Base-by-base conservation (phyloP, 805 yeast species). In the Tetrapisispora taiwanensis region DNA sequence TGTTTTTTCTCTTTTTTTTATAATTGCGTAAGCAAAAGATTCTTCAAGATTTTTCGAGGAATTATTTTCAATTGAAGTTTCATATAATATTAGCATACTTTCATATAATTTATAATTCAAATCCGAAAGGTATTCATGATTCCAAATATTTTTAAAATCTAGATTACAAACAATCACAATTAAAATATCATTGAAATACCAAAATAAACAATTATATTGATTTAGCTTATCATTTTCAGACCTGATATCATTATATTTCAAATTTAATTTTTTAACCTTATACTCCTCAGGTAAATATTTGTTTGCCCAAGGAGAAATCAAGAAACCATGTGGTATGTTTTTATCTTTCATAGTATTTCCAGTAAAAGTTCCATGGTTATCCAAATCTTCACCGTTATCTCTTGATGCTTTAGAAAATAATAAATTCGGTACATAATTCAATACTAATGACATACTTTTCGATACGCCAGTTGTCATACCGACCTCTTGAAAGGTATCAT, bases 401-500 rank as follows among this genome's bases (percentile, higher is more conserved):
- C 26, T 30, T 7, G 44, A n/a, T 12, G 30, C 28, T 8, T 24
- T 30, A 14, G 39, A 17, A 27, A 31, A 36, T 10, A 46, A 24
- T 52, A 56, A 54, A 17, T 33, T 48, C 3, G 67, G 65, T 7
- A 61, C 46, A 45, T 58, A 59, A 39, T 52, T 53, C 36, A 54
- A 53, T 12, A 61, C 45, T 20, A 57, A 43, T 1, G 64, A 59
- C 36, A 61, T 48, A 44, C 64, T 61, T 30, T 46, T 52, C 4
- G 63, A 51, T 4, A 62, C 53, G 1, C 67, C 67, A 0, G 65
- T 56, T 32, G 63, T 60, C 3, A 47, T 41, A 12, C 67, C 63
- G 17, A 62, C 58, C 40, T 62, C 67, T 37, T 60, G 64, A n/a
- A 61, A 53, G 3, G 64, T 58, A 45, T 62, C 67, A 33, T 56